Conservation (phyloP, 108 stramenopile species). For the Nitzschia sp. region DNA sequence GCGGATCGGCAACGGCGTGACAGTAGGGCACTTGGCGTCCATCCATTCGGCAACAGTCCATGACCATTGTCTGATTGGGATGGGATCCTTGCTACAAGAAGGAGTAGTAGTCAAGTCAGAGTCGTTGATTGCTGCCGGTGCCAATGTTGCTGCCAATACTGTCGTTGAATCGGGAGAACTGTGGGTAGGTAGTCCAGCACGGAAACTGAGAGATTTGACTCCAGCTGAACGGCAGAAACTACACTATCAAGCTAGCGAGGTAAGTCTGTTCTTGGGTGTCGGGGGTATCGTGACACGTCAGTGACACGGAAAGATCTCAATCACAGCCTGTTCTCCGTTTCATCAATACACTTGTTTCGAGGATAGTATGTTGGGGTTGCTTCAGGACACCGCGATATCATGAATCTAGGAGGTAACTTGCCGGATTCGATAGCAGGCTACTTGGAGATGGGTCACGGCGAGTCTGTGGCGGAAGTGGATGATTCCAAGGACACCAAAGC, state of each 20-base stretch:
- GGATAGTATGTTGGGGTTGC: constrained; percentile 74
- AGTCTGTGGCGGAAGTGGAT: not conserved
- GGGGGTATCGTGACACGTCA: no score
- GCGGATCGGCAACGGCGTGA: constrained; percentile 81
- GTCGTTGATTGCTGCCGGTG: constrained; percentile 83
- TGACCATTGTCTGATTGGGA: constrained; percentile 82
- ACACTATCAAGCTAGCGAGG: constrained; percentile 68
- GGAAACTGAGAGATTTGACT: constrained; percentile 79
- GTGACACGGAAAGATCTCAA: not conserved
- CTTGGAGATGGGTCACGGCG: constrained; percentile 13
- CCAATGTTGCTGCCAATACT: constrained; percentile 57
- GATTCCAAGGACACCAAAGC: constrained; percentile 4
- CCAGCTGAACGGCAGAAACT: constrained; percentile 62
- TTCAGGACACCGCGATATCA: constrained; percentile 53
- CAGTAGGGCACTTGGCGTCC: constrained; percentile 81
- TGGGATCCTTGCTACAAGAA: constrained; percentile 76
- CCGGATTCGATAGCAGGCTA: constrained; percentile 32
- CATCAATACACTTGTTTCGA: not conserved
- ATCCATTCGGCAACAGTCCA: constrained; percentile 81
- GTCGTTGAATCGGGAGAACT: constrained; percentile 74
- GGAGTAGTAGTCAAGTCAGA: constrained; percentile 63
- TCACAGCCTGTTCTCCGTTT: not conserved
- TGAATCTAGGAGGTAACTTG: constrained; percentile 78
- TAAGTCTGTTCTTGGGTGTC: no score
- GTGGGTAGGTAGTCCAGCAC: constrained; percentile 87